Evolutionary conservation across 345 rosid genomes (phyloP).

Genomic region (Aurinia saxatilis): DNA sequence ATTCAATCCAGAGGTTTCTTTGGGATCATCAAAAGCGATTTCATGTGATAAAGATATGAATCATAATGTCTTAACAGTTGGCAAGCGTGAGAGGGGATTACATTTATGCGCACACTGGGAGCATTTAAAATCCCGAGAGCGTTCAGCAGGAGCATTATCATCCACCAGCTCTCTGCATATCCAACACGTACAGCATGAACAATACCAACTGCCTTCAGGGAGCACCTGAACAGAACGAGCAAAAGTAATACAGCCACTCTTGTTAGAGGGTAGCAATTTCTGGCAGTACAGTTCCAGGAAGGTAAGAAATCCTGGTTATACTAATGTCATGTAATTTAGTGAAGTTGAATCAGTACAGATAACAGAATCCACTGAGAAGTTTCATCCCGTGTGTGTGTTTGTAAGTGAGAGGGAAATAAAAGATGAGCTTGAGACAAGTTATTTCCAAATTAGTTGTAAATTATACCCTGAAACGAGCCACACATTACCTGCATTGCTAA

Average conservation of each 20-base stretch:
- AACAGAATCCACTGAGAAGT: not conserved
- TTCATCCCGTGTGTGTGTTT: not conserved
- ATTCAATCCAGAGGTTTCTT: slow-evolving; percentile 1
- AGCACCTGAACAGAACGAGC: slow-evolving; percentile 50
- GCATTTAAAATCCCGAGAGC: slow-evolving; percentile 53
- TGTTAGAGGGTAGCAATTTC: slow-evolving; percentile 2
- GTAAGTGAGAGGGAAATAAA: too few relatives aligned
- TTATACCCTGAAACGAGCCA: slow-evolving; percentile 8
- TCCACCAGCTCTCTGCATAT: slow-evolving; percentile 62
- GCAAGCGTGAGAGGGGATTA: slow-evolving; percentile 26
- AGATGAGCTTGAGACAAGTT: not conserved
- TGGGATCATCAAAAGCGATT: not conserved
- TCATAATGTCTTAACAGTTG: slow-evolving; percentile 1
- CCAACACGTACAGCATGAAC: slow-evolving; percentile 83
- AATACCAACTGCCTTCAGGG: slow-evolving; percentile 94
- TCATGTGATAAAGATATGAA: not conserved
- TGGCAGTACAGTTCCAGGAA: not conserved
- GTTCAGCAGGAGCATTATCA: slow-evolving; percentile 37
- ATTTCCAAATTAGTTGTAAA: not conserved
- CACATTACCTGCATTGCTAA: slow-evolving; percentile 63
- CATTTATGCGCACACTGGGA: slow-evolving; percentile 88
- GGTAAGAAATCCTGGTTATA: not conserved
- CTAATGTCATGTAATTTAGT: not conserved
- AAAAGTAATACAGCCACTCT: slow-evolving; percentile 9
- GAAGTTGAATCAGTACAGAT: not conserved